Evolutionary conservation across 495 filamentous ascomycete genomes (phyloP).

Genomic region (Durotheca rogersii): DNA sequence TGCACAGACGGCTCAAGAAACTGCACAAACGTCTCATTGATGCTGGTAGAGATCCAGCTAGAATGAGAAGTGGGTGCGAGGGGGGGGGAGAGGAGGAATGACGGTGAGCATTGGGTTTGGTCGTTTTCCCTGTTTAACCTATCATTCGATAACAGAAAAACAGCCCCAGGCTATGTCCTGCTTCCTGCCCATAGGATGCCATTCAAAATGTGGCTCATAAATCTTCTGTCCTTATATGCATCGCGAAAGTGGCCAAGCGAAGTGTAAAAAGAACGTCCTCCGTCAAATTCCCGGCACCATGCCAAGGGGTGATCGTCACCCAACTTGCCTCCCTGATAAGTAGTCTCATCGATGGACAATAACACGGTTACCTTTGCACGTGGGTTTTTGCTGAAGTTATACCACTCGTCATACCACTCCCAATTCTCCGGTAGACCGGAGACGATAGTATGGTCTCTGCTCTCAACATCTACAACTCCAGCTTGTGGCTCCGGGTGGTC

Average conservation of each 20-base stretch:
- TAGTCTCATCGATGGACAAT: conserved; percentile 34
- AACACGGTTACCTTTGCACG: conserved; percentile 31
- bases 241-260: conserved; percentile 45
- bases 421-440: conserved; percentile 15
- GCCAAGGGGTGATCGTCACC: conserved; percentile 37
- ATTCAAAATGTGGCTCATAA: conserved; percentile 33
- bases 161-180: neutral
- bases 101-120: too few relatives aligned
- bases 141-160: neutral
- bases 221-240: conserved; percentile 38
- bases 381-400: conserved; percentile 40
- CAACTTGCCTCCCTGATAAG: conserved; percentile 36
- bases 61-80: too few relatives aligned
- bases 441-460: conserved; percentile 31
- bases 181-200: conserved; percentile 40
- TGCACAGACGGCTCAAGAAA: too few relatives aligned
- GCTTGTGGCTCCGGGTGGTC: conserved; percentile 38
- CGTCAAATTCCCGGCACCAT: conserved; percentile 42
- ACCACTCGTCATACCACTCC: conserved; percentile 46
- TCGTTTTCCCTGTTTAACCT: too few relatives aligned
- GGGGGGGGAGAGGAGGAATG: too few relatives aligned
- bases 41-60: too few relatives aligned
- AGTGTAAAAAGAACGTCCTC: conserved; percentile 41
- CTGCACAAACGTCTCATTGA: too few relatives aligned
- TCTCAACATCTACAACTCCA: conserved; percentile 27